phyloP scores from a whole-genome alignment of 2,329 filamentous ascomycete genomes.

The Penicillium decumbens region DNA sequence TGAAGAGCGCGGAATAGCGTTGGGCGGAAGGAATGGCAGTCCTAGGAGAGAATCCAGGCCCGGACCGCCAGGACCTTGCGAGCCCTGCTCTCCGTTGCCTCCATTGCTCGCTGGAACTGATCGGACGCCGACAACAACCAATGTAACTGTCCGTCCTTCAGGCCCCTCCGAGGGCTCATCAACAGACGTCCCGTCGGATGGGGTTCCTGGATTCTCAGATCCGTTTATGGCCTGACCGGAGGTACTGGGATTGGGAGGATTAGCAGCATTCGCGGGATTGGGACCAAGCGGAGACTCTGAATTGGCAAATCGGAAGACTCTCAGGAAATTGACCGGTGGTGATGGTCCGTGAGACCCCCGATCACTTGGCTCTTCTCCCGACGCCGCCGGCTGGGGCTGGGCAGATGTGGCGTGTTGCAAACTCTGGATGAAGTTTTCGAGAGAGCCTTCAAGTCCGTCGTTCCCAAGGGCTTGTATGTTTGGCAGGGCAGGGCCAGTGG shows the following conservation, averaged over 20 bases:
- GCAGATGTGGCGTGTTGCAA: conserved; percentile 59
- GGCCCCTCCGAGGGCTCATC: conserved; percentile 40
- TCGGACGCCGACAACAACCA: conserved; percentile 65
- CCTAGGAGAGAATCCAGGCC: conserved; percentile 46
- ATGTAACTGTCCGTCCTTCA: conserved; percentile 59
- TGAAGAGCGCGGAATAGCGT: conserved; percentile 37
- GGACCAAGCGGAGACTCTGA: conserved; percentile 35
- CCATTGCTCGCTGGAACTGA: conserved; percentile 55
- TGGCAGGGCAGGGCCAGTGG: conserved; percentile 52
- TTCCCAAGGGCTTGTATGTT: conserved; percentile 53
- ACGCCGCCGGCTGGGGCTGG: conserved; percentile 41
- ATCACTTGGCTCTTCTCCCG: conserved; percentile 34
- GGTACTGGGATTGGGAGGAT: conserved; percentile 8
- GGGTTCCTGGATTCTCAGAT: conserved; percentile 22
- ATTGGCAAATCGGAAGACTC: conserved; percentile 64
- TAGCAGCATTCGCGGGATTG: neutral
- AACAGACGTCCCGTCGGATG: conserved; percentile 36
- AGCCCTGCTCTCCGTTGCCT: conserved; percentile 40
- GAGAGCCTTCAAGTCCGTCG: conserved; percentile 57
- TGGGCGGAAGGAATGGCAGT: conserved; percentile 43
- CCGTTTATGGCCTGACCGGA: conserved; percentile 24
- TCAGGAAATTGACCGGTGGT: conserved; percentile 61
- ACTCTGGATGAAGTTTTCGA: conserved; percentile 60
- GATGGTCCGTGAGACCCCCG: conserved; percentile 41
- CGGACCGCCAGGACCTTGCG: conserved; percentile 39